Evolutionary conservation across 331 rosid species (phyloP).

Genomic region (Phaseolus coccineus): DNA sequence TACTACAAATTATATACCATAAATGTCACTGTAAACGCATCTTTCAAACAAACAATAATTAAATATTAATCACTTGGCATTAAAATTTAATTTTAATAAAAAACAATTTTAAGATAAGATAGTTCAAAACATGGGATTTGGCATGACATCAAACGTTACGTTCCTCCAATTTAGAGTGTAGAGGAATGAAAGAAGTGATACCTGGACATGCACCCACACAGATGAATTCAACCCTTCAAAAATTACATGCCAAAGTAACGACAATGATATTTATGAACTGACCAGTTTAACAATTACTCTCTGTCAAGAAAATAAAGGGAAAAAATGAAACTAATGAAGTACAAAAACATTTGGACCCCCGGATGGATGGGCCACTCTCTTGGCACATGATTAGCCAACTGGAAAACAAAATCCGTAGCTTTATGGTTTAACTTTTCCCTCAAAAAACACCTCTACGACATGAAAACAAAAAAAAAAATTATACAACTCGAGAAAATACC

Average conservation of each 20-base stretch:
- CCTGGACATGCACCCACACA: not conserved
- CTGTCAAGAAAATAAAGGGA: conserved; percentile 47
- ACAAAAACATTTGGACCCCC: conserved; percentile 57
- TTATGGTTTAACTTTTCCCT: conserved; percentile 73
- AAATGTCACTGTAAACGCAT: too few relatives aligned
- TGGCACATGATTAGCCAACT: conserved; percentile 49
- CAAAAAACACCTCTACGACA: conserved; percentile 72
- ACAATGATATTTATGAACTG: conserved; percentile 54
- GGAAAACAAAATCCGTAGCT: conserved; percentile 66
- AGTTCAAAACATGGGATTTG: not conserved
- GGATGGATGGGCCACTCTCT: conserved; percentile 48
- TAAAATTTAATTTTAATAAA: not conserved
- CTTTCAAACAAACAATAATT: too few relatives aligned
- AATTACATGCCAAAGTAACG: not conserved
- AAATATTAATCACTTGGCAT: not conserved
- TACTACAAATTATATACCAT: too few relatives aligned
- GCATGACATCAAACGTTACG: not conserved
- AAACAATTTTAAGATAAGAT: not conserved
- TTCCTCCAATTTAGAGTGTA: too few relatives aligned
- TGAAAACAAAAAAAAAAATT: conserved; percentile 53
- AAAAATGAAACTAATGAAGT: conserved; percentile 57
- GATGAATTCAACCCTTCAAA: not conserved
- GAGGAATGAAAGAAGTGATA: too few relatives aligned
- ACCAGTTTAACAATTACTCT: conserved; percentile 56
- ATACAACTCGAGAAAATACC: conserved; percentile 80